Conservation (phyloP, 805 yeast genomes). For the Cyberlindnera misumaiensis region DNA sequence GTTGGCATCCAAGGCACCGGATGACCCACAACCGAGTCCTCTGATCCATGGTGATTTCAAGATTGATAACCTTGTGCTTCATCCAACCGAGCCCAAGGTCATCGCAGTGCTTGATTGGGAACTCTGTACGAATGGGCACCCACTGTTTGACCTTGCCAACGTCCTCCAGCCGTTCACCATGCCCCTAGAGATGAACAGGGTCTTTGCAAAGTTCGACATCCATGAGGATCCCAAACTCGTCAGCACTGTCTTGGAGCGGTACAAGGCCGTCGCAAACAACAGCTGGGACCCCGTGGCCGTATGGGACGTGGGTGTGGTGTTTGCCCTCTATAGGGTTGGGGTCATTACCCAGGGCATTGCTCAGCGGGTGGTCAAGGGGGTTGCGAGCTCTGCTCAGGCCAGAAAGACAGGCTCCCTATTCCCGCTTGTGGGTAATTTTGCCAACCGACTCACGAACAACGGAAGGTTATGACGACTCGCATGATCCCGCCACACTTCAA, state of each 20-base stretch:
- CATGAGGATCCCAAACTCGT: constrained; percentile 9
- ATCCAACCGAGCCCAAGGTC: constrained; percentile 43
- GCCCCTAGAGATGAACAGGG: constrained; percentile 32
- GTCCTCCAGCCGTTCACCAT: constrained; percentile 47
- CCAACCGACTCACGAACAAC: constrained; percentile 9
- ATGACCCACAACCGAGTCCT: constrained; percentile 30
- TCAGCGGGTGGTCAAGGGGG: constrained; percentile 44
- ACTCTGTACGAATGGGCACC: constrained; percentile 58
- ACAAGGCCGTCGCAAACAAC: constrained; percentile 9
- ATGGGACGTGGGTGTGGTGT: constrained; percentile 50
- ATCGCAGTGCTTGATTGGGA: constrained; percentile 63
- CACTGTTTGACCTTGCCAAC: constrained; percentile 55
- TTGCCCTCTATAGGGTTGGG: constrained; percentile 46
- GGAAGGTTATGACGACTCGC: neutral
- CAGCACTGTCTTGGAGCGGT: constrained; percentile 13
- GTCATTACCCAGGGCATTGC: constrained; percentile 61
- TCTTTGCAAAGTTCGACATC: constrained; percentile 21
- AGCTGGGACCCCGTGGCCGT: constrained; percentile 23
- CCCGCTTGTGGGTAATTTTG: constrained; percentile 25
- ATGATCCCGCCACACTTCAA: no score
- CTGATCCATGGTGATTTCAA: constrained; percentile 62
- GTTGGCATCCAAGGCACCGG: constrained; percentile 38
- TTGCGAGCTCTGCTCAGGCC: constrained; percentile 49
- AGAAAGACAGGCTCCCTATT: constrained; percentile 28
- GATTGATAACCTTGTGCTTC: constrained; percentile 55